A percentile compares a stretch with the other conserved stretches of the same genome.
phyloP scores from a whole-genome alignment of 306 rosid species.

The Cicer cuneatum region DNA sequence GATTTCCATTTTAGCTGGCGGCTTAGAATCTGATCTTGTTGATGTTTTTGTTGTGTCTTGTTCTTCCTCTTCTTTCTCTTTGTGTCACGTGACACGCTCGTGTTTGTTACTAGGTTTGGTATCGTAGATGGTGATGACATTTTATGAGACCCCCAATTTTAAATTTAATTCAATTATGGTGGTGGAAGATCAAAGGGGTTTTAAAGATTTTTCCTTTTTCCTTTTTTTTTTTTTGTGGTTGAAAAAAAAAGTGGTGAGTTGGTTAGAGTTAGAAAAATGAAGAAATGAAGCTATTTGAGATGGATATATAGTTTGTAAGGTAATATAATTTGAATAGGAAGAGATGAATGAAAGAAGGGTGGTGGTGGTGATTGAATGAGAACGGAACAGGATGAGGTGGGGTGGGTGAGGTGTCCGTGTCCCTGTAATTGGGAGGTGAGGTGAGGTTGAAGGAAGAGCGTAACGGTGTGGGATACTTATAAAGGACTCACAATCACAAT shows the following conservation, averaged over 20 bases:
- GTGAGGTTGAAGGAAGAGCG: constrained; percentile 48
- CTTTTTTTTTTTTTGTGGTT: neutral
- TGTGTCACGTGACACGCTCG: constrained; percentile 62
- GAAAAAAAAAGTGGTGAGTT: neutral
- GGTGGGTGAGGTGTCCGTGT: constrained; percentile 38
- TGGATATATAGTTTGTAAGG: constrained; percentile 20
- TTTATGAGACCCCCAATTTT: neutral
- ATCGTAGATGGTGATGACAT: constrained; percentile 59
- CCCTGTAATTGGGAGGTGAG: constrained; percentile 28
- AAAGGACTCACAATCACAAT: constrained; percentile 55
- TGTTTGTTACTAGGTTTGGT: constrained; percentile 57
- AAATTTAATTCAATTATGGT: neutral
- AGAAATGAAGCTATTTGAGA: neutral
- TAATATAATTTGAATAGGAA: neutral
- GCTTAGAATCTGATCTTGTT: constrained; percentile 51
- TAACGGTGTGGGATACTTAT: constrained; percentile 52
- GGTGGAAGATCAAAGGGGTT: neutral
- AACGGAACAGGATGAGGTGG: constrained; percentile 49
- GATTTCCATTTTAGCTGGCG: constrained; percentile 70
- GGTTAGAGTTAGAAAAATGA: neutral
- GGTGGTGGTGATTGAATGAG: neutral
- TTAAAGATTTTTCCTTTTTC: neutral
- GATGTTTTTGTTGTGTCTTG: constrained; percentile 46
- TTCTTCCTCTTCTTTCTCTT: constrained; percentile 71
- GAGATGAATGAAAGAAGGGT: neutral